Percentiles rank a stretch among this genome's conserved stretches.
phyloP scores from a whole-genome alignment of 2,329 filamentous ascomycete species.

The Teratosphaeria nubilosa region DNA sequence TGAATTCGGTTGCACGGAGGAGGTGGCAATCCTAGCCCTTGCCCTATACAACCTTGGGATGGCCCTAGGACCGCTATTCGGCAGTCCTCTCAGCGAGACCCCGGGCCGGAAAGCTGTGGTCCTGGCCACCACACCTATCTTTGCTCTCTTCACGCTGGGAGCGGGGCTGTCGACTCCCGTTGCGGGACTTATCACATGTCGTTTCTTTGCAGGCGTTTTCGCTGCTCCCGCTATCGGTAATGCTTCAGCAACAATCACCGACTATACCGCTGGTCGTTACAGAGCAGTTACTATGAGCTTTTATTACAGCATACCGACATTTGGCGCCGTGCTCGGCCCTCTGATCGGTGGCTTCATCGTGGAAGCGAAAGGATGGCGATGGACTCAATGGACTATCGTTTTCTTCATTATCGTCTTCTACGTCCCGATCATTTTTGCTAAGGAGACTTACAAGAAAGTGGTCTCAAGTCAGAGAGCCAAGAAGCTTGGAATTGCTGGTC shows the following conservation, averaged over 20 bases:
- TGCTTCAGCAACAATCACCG: constrained; percentile 20
- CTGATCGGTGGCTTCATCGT: constrained; percentile 28
- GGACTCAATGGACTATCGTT: constrained; percentile 25
- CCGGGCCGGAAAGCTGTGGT: constrained; percentile 28
- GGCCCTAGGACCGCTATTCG: constrained; percentile 27
- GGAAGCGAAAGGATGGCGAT: constrained; percentile 23
- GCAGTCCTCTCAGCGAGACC: constrained; percentile 28
- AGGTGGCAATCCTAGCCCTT: constrained; percentile 25
- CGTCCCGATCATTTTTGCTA: constrained; percentile 17
- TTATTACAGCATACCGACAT: constrained; percentile 18
- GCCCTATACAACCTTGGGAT: constrained; percentile 29
- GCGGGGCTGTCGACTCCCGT: constrained; percentile 22
- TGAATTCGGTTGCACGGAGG: constrained; percentile 18
- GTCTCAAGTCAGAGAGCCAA: constrained; percentile 22
- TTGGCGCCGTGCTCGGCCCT: constrained; percentile 24
- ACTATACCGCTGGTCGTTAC: constrained; percentile 21
- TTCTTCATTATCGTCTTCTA: constrained; percentile 23
- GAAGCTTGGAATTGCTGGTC: constrained; percentile 12
- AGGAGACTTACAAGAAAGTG: constrained; percentile 25
- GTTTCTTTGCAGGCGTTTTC: constrained; percentile 24
- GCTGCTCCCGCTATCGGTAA: constrained; percentile 24
- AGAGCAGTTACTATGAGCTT: constrained; percentile 19
- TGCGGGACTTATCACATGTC: constrained; percentile 17
- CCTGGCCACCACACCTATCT: constrained; percentile 26
- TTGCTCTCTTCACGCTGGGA: constrained; percentile 27